Evolutionary conservation across 805 yeast genomes (phyloP).

Genomic region (Yarrowia osloensis): DNA sequence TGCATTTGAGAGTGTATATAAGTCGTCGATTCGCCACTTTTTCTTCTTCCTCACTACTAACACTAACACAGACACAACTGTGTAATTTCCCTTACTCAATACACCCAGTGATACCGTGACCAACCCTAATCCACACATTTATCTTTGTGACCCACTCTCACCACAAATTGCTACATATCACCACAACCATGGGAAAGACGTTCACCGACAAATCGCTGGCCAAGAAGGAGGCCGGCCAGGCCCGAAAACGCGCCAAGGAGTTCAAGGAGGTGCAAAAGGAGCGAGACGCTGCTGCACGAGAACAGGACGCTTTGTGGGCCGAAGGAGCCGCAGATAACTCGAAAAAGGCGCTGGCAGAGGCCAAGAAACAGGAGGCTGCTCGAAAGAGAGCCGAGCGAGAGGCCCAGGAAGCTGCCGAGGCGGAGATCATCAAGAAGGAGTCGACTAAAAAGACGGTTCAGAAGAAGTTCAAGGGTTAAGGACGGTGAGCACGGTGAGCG

Average conservation of each 20-base stretch:
- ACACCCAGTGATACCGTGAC: not conserved
- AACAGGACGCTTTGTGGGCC: conserved; percentile 9
- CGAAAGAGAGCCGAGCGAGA: conserved; percentile 23
- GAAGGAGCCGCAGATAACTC: conserved; percentile 22
- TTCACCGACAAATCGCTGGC: conserved; percentile 27
- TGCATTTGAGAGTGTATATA: no score
- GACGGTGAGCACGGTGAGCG: no score
- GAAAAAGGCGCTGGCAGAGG: conserved; percentile 29
- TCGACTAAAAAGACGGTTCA: conserved; percentile 24
- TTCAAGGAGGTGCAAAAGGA: conserved; percentile 12
- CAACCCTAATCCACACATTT: not conserved
- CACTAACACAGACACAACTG: no score
- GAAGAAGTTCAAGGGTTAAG: conserved; percentile 24
- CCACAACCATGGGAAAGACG: conserved; percentile 22
- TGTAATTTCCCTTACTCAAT: not conserved
- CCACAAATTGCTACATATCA: not conserved
- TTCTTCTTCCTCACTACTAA: not conserved
- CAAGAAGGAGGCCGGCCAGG: conserved; percentile 30
- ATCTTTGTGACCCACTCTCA: not conserved
- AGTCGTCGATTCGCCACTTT: no score
- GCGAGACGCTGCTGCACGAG: conserved; percentile 12
- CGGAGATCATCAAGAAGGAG: conserved; percentile 25
- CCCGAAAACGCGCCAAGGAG: conserved; percentile 31
- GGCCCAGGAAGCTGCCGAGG: conserved; percentile 23
- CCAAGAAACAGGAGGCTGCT: conserved; percentile 25